A percentile compares a stretch with the other conserved stretches of the same genome.
These are phyloP conservation scores for Teratosphaeriaceae sp. DNA, from an alignment of 2,329 filamentous ascomycete genomes.

Conservation along the genomic window DNA sequence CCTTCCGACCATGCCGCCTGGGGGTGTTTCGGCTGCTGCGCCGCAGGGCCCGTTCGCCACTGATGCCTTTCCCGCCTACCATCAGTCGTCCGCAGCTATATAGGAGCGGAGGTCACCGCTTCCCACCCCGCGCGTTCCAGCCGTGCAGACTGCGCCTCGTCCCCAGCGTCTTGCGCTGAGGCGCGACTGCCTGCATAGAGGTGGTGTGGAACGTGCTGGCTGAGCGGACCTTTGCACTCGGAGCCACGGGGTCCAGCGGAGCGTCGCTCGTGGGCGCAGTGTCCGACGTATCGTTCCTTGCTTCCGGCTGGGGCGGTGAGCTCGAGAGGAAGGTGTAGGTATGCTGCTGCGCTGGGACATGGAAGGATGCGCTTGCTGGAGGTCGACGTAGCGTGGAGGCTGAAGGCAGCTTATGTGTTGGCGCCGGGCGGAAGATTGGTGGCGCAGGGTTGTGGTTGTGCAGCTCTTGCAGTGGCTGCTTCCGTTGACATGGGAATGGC, in stretches of 20 bases:
- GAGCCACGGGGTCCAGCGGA: not conserved
- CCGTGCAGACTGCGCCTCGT: slow-evolving; percentile 45
- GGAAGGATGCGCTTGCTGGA: slow-evolving; percentile 24
- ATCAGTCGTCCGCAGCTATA: too few species aligned
- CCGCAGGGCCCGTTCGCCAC: too few species aligned
- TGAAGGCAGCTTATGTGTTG: not conserved
- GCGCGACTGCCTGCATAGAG: slow-evolving; percentile 29
- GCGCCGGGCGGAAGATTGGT: not conserved
- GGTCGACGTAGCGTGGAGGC: slow-evolving; percentile 14
- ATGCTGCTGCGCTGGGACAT: slow-evolving; percentile 13
- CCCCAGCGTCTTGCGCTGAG: slow-evolving; percentile 43
- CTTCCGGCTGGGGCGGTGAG: slow-evolving; percentile 33
- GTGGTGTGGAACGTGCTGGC: slow-evolving; percentile 40
- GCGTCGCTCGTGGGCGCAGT: not conserved
- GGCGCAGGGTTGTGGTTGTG: not conserved
- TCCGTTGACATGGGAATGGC: not conserved
- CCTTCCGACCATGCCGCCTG: too few species aligned
- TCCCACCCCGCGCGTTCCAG: slow-evolving; percentile 33
- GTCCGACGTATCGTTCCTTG: slow-evolving; percentile 6
- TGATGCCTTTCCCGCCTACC: too few species aligned
- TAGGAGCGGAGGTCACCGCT: too few species aligned
- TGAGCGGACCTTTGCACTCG: slow-evolving; percentile 14
- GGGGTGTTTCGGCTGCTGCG: too few species aligned
- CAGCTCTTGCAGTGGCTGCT: not conserved
- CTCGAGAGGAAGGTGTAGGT: slow-evolving; percentile 45